A percentile compares a stretch with the other conserved stretches of the same genome.
Evolutionary conservation across 139 green algal species (phyloP).

Genomic region (Protoeuglena noctilucae): DNA sequence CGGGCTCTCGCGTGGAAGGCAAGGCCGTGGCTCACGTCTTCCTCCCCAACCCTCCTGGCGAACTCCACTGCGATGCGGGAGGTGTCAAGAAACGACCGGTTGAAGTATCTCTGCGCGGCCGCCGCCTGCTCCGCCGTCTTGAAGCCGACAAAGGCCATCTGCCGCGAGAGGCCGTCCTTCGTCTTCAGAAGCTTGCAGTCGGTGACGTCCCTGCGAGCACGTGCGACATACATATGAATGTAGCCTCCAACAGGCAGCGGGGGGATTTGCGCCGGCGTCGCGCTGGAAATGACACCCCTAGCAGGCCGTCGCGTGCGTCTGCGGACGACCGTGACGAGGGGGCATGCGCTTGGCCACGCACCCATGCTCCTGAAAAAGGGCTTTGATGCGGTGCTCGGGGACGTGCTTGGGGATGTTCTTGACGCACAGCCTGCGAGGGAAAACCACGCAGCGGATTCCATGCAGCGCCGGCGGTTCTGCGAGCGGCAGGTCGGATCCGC

Average conservation of each 20-base stretch:
- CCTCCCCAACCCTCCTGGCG: background rate
- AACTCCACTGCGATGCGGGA: constrained; percentile 62
- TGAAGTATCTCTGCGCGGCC: constrained; percentile 65
- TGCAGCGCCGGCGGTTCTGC: too few relatives aligned
- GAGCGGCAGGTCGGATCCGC: too few relatives aligned
- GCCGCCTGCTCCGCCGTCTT: constrained; percentile 46
- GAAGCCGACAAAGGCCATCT: constrained; percentile 91
- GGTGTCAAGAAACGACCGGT: constrained; percentile 80
- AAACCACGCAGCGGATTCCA: too few relatives aligned
- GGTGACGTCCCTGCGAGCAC: constrained; percentile 48
- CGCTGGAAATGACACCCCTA: too few relatives aligned
- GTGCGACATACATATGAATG: too few relatives aligned
- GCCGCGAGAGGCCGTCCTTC: constrained; percentile 71
- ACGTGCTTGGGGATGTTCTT: constrained; percentile 88
- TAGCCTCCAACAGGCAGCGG: too few relatives aligned
- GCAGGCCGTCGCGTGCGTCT: too few relatives aligned
- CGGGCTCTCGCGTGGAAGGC: too few relatives aligned
- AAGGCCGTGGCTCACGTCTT: too few relatives aligned
- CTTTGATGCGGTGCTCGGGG: constrained; percentile 53
- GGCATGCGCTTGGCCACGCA: too few relatives aligned
- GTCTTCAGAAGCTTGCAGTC: constrained; percentile 85
- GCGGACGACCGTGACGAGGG: too few relatives aligned
- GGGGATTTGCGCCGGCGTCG: background rate
- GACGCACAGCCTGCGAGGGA: constrained; percentile 79
- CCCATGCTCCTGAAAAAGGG: too few relatives aligned